Percentiles rank a stretch among this genome's conserved stretches.
Conservation (phyloP, 768 basidiomycete species). For the Mycena rebaudengoi region DNA sequence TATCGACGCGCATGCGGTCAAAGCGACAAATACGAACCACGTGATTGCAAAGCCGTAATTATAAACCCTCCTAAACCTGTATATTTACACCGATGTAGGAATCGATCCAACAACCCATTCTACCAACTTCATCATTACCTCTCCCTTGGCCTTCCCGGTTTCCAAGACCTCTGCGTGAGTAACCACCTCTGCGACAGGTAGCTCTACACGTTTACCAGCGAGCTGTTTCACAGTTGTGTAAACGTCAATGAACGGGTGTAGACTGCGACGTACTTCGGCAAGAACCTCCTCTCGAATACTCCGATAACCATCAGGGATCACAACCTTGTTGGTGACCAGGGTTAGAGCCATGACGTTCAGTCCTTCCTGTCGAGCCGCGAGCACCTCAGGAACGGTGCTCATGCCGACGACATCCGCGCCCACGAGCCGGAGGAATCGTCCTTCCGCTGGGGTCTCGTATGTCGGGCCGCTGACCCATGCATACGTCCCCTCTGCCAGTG, state of each 20-base stretch:
- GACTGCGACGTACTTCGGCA: conserved; percentile 65
- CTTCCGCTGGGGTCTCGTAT: conserved; percentile 91
- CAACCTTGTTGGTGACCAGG: conserved; percentile 87
- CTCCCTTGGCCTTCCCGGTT: conserved; percentile 71
- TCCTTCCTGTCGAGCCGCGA: conserved; percentile 80
- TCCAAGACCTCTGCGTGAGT: conserved; percentile 84
- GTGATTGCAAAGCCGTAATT: too few species aligned
- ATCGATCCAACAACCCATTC: conserved; percentile 62
- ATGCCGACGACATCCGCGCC: conserved; percentile 95
- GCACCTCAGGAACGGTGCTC: conserved; percentile 92
- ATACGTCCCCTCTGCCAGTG: conserved; percentile 83
- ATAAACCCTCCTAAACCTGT: too few species aligned
- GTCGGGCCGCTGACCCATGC: conserved; percentile 93
- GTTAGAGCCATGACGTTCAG: conserved; percentile 82
- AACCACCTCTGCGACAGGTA: conserved; percentile 55
- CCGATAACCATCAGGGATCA: conserved; percentile 71
- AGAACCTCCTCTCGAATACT: conserved; percentile 79
- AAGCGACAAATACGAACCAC: too few species aligned
- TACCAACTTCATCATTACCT: conserved; percentile 76
- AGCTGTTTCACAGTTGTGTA: conserved; percentile 57
- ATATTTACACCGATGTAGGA: too few species aligned
- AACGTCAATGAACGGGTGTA: not conserved
- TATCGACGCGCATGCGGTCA: too few species aligned
- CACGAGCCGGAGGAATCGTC: conserved; percentile 72
- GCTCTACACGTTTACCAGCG: conserved; percentile 59